Evolutionary conservation across 441 rosid species (phyloP).

Genomic region (Euphorbia schlechtendalii): DNA sequence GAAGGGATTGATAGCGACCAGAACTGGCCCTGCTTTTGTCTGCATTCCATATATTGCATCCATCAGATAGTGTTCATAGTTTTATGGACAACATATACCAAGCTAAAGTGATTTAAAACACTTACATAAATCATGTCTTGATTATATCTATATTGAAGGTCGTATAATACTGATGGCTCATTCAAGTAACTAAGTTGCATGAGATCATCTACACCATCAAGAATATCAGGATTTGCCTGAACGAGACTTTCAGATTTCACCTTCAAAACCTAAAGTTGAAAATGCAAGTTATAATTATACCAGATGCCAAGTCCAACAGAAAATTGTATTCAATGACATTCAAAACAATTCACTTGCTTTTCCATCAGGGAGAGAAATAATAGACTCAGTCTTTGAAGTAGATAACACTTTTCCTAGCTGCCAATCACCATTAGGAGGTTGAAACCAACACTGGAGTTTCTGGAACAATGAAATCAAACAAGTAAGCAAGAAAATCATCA

Average conservation of each 20-base stretch:
- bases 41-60: conserved; percentile 24
- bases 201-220: conserved; percentile 97
- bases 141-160: conserved; percentile 82
- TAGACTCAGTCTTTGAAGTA: conserved; percentile 58
- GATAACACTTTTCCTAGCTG: conserved; percentile 71
- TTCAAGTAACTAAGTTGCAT: conserved; percentile 98
- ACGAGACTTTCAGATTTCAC: conserved; percentile 68
- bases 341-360: conserved; percentile 46
- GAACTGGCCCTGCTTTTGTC: conserved; percentile 99
- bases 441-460: conserved; percentile 87
- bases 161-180: conserved; percentile 92
- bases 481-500: conserved; percentile 14
- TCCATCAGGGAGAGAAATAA: conserved; percentile 65
- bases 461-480: conserved; percentile 32
- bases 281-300: conserved; percentile 13
- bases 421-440: conserved; percentile 84
- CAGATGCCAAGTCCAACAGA: conserved; percentile 18
- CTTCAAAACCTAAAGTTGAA: conserved; percentile 49
- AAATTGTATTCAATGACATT: conserved; percentile 14
- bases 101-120: conserved; percentile 21
- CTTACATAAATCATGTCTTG: conserved; percentile 92
- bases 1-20: conserved; percentile 97
- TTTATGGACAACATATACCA: conserved; percentile 12
- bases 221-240: conserved; percentile 97
- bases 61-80: conserved; percentile 14